phyloP scores from a whole-genome alignment of 805 yeast species.

The Metschnikowia drakensbergensis region DNA sequence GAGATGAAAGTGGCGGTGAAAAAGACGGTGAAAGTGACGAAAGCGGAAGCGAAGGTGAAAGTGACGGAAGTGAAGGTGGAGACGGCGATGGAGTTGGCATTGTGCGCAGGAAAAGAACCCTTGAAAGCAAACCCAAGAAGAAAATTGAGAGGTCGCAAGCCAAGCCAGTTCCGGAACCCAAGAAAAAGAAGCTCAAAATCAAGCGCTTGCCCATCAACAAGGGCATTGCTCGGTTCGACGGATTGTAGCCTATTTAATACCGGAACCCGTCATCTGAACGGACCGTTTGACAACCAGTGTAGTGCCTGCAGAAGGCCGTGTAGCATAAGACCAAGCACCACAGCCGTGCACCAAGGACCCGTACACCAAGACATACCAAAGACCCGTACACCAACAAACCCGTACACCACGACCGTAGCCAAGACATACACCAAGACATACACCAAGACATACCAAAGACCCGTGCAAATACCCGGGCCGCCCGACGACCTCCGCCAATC shows the following conservation, averaged over 20 bases:
- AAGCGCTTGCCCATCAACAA: constrained; percentile 24
- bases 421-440: no score
- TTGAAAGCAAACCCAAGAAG: background rate
- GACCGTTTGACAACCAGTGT: no score
- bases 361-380: no score
- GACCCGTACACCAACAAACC: no score
- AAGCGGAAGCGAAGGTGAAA: background rate
- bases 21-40: background rate
- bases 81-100: background rate
- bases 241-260: constrained; percentile 10
- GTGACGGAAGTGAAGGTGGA: background rate
- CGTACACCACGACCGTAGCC: no score
- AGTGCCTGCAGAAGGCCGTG: no score
- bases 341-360: no score
- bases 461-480: no score
- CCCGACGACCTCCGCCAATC: no score
- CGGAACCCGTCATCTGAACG: background rate
- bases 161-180: constrained; percentile 13
- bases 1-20: background rate
- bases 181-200: constrained; percentile 32
- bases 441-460: no score
- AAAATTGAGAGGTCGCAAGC: background rate
- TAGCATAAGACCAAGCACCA: no score
- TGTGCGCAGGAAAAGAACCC: background rate
- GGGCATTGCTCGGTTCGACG: constrained; percentile 48